Percentiles rank a stretch among this genome's conserved stretches.
phyloP scores from a whole-genome alignment of 129 eudicot genomes.

The Arctium lappa region DNA sequence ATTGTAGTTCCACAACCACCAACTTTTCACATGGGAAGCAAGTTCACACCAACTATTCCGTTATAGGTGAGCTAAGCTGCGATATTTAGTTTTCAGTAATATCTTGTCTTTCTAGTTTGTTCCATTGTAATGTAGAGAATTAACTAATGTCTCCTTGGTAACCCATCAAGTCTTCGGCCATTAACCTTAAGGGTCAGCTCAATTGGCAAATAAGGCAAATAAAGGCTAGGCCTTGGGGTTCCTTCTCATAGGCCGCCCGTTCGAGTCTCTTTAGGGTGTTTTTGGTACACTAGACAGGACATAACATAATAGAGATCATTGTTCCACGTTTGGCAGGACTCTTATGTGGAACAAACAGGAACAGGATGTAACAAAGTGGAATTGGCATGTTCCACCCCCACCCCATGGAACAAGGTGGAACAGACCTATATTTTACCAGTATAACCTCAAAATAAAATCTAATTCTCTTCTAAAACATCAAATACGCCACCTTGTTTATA shows the following conservation, averaged over 20 bases:
- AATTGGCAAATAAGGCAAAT: neutral
- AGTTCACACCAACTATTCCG: conserved; percentile 76
- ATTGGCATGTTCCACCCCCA: no score
- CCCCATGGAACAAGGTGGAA: no score
- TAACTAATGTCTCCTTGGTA: neutral
- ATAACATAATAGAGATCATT: no score
- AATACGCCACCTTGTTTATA: no score
- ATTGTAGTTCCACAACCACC: conserved; percentile 39
- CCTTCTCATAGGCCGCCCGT: neutral
- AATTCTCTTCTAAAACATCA: no score
- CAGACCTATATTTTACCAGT: no score
- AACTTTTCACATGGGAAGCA: conserved; percentile 70
- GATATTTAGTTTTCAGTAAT: neutral
- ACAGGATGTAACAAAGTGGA: no score
- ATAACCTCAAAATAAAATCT: no score
- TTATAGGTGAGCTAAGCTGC: conserved; percentile 55
- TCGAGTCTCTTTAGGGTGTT: no score
- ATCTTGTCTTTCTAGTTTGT: neutral
- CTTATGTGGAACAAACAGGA: no score
- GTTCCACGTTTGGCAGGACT: no score
- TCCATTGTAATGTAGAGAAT: neutral
- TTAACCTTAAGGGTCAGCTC: neutral
- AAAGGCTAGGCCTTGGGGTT: neutral
- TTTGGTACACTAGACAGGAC: no score
- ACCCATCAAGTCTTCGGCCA: neutral